These are phyloP conservation scores for Pholiota adiposa DNA, from an alignment of 1,284 basidiomycete species.

Conservation along the genomic window DNA sequence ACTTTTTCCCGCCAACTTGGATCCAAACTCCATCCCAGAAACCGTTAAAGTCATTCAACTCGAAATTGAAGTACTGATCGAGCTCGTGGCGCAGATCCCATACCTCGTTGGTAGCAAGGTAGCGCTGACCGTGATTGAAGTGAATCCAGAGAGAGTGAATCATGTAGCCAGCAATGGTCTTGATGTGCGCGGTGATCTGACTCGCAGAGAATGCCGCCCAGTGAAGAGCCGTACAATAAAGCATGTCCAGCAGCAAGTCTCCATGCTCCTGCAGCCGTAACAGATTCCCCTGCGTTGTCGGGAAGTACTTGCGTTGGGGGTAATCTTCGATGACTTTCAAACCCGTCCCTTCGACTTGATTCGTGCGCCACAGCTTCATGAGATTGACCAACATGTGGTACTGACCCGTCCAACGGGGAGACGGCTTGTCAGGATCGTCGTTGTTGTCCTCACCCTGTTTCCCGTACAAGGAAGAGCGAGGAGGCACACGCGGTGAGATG, in stretches of 20 bases:
- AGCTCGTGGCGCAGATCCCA: not conserved
- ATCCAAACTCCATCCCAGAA: not conserved
- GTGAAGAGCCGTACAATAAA: not conserved
- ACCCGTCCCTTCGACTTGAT: not conserved
- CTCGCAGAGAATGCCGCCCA: not conserved
- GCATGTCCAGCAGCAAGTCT: not conserved
- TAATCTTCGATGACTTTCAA: too few relatives aligned
- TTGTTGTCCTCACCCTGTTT: not conserved
- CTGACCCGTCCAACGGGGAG: not conserved
- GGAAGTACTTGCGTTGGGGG: not conserved
- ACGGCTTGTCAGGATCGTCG: not conserved
- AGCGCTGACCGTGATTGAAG: not conserved
- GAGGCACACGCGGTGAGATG: too few relatives aligned
- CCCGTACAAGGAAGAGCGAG: not conserved
- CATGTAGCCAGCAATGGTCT: not conserved
- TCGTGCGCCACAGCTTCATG: not conserved
- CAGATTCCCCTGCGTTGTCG: not conserved
- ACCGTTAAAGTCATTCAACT: not conserved
- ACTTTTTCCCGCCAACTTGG: not conserved
- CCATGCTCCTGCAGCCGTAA: not conserved
- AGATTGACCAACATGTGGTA: not conserved
- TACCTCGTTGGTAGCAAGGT: not conserved
- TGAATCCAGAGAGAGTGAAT: not conserved
- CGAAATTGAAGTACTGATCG: not conserved
- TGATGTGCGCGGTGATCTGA: not conserved